phyloP scores from a whole-genome alignment of 495 filamentous ascomycete genomes.

The Tuber magnatum region DNA sequence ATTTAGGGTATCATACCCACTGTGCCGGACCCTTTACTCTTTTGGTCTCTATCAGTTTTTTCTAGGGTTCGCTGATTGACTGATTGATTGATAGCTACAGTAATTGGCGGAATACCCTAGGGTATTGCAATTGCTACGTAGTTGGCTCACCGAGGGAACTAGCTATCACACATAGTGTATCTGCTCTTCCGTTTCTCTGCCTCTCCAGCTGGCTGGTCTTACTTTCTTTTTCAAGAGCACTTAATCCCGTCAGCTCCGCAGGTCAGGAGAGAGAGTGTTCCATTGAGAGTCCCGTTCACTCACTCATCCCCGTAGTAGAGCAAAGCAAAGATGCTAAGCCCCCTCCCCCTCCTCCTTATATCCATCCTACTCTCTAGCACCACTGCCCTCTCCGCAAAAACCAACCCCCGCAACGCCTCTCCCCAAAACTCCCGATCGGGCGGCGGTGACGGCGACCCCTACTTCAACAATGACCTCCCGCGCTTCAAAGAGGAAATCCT shows the following conservation, averaged over 20 bases:
- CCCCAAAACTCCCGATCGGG: neutral
- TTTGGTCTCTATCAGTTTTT: neutral
- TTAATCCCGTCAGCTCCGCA: neutral
- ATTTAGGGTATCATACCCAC: neutral
- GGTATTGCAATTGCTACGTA: neutral
- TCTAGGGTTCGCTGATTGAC: neutral
- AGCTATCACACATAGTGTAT: too few species aligned
- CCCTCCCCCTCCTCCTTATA: conserved; percentile 3
- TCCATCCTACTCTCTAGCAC: neutral
- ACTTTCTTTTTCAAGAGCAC: neutral
- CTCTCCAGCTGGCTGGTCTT: neutral
- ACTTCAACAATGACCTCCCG: neutral
- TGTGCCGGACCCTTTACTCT: neutral
- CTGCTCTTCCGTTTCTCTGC: neutral
- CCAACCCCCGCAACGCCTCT: neutral
- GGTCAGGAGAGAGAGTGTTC: neutral
- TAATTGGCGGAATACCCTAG: neutral
- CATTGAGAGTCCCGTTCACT: neutral
- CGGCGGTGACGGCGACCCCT: too few species aligned
- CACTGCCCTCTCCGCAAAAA: neutral
- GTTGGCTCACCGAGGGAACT: neutral
- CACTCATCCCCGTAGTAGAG: neutral
- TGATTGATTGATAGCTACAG: neutral
- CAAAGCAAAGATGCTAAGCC: neutral
- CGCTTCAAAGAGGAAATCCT: conserved; percentile 6